phyloP scores from a whole-genome alignment of 2,329 filamentous ascomycete genomes.

The Xylaria sp. region DNA sequence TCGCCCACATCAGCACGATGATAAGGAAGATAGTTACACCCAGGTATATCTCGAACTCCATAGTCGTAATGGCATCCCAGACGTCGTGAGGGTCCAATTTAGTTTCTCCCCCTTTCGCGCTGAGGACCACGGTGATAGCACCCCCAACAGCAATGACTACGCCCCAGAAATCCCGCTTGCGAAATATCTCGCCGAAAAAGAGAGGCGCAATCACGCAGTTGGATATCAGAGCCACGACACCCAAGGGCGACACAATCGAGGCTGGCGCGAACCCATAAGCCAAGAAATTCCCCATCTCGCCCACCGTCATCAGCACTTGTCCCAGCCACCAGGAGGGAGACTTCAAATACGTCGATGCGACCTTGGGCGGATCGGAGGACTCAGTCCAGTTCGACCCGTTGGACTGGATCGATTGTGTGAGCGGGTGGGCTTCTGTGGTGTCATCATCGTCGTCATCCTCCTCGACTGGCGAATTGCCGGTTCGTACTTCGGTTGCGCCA shows the following conservation, averaged over 20 bases:
- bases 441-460: conserved; percentile 46
- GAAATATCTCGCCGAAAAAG: conserved; percentile 89
- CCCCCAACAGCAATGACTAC: conserved; percentile 86
- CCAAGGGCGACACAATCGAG: conserved; percentile 94
- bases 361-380: conserved; percentile 45
- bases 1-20: conserved; percentile 77
- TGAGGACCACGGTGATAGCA: conserved; percentile 90
- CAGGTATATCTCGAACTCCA: conserved; percentile 91
- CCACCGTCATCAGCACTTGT: conserved; percentile 88
- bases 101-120: conserved; percentile 85
- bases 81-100: conserved; percentile 91
- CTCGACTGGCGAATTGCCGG: conserved; percentile 40
- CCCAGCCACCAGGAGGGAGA: conserved; percentile 97
- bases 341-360: conserved; percentile 75
- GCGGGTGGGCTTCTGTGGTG: conserved; percentile 55
- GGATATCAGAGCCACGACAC: conserved; percentile 94
- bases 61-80: conserved; percentile 83
- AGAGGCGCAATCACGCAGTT: conserved; percentile 97
- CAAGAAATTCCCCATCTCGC: conserved; percentile 94
- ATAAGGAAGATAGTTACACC: conserved; percentile 78
- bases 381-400: conserved; percentile 48
- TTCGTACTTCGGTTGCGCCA: conserved; percentile 33
- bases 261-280: conserved; percentile 97
- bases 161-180: conserved; percentile 82
- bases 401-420: conserved; percentile 58